Conservation (phyloP, 73 alveolate genomes). For the Paramecium biaurelia region DNA sequence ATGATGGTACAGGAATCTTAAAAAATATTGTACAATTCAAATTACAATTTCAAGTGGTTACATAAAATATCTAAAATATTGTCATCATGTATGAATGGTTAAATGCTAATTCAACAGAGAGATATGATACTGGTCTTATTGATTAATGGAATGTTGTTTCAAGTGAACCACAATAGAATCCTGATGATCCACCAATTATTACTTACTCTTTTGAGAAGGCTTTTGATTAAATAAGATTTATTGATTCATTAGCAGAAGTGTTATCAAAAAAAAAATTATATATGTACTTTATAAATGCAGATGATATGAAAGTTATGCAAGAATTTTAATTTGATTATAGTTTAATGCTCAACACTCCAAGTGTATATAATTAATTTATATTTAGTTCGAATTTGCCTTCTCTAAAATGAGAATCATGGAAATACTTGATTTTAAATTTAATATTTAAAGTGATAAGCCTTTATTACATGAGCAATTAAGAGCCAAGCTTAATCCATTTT, state of each 20-base stretch:
- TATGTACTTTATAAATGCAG: constrained; percentile 60
- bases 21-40: constrained; percentile 60
- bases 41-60: constrained; percentile 27
- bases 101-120: constrained; percentile 49
- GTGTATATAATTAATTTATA: not conserved
- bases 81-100: constrained; percentile 64
- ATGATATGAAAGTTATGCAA: constrained; percentile 57
- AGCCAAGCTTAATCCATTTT: constrained; percentile 46
- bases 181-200: constrained; percentile 11
- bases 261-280: constrained; percentile 43
- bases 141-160: constrained; percentile 62
- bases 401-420: constrained; percentile 53
- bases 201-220: constrained; percentile 36
- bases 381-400: constrained; percentile 33
- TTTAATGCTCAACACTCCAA: constrained; percentile 1
- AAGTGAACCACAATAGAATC: not conserved
- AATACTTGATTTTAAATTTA: constrained; percentile 56
- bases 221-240: constrained; percentile 61
- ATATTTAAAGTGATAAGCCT: constrained; percentile 45
- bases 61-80: constrained; percentile 40
- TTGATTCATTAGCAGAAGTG: constrained; percentile 44
- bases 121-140: constrained; percentile 48
- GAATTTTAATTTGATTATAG: constrained; percentile 59
- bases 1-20: constrained; percentile 60
- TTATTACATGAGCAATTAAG: constrained; percentile 28